Conservation (phyloP, 192 early-diverging fungal species). For the Umbelopsis ramanniana region DNA sequence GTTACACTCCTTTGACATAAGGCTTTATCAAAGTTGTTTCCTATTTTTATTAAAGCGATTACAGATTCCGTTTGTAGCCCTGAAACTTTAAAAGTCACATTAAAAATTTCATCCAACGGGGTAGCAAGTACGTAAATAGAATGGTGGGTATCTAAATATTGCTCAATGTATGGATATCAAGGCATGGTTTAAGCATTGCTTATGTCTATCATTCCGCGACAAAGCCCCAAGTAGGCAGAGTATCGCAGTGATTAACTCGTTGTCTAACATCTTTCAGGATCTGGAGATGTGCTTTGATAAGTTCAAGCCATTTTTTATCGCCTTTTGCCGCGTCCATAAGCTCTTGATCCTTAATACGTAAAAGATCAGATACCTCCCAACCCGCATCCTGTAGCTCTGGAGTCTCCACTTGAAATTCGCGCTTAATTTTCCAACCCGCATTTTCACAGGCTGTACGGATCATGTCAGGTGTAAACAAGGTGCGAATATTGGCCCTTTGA, state of each 20-base stretch:
- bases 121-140: too few relatives aligned
- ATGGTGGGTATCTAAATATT: too few relatives aligned
- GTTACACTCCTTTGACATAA: neutral
- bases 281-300: conserved; percentile 11
- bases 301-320: conserved; percentile 12
- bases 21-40: neutral
- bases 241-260: neutral
- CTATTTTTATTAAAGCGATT: neutral
- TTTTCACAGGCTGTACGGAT: neutral
- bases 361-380: conserved; percentile 12
- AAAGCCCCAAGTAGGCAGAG: conserved; percentile 17
- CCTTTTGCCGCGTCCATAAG: neutral
- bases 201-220: neutral
- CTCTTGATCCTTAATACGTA: neutral
- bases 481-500: conserved; percentile 3
- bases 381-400: conserved; percentile 24
- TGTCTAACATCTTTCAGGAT: neutral
- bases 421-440: conserved; percentile 8
- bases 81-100: neutral
- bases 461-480: conserved; percentile 11
- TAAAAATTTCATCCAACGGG: neutral
- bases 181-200: too few relatives aligned
- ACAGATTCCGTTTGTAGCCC: neutral
- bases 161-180: too few relatives aligned
- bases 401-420: neutral